Conservation (phyloP, 352 stramenopile species). For the Pythium biforme region DNA sequence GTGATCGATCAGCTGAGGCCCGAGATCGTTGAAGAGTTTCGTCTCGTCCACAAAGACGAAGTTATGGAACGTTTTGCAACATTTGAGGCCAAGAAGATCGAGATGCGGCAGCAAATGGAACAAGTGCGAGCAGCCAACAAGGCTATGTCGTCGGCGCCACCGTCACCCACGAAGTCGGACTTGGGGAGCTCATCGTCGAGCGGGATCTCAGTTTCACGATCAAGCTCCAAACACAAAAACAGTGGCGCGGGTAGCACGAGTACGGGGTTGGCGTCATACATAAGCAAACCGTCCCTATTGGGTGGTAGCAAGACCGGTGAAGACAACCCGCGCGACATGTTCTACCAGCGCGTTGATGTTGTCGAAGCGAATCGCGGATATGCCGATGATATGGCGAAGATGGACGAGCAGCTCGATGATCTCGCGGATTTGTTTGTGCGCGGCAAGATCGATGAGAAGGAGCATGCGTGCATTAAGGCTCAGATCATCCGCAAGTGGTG, state of each 20-base stretch:
- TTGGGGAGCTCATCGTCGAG: conserved; percentile 39
- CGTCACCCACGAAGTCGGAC: conserved; percentile 61
- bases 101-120: conserved; percentile 81
- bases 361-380: conserved; percentile 68
- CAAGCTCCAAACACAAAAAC: conserved; percentile 22
- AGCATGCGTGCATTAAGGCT: conserved; percentile 79
- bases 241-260: conserved; percentile 20
- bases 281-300: conserved; percentile 55
- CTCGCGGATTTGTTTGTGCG: conserved; percentile 66
- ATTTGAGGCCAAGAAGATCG: conserved; percentile 83
- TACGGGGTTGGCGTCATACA: conserved; percentile 50
- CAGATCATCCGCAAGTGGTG: conserved; percentile 85
- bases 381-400: conserved; percentile 65
- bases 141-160: conserved; percentile 30
- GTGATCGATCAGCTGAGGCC: conserved; percentile 74
- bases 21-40: conserved; percentile 70
- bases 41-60: conserved; percentile 75
- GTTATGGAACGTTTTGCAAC: conserved; percentile 78
- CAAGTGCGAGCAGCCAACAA: conserved; percentile 32
- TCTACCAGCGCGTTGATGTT: conserved; percentile 71
- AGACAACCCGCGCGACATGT: conserved; percentile 38
- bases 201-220: conserved; percentile 16
- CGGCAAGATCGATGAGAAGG: conserved; percentile 83
- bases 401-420: conserved; percentile 80
- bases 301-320: conserved; percentile 30